Evolutionary conservation across 139 green algal species (phyloP), one percentile per base, ranked within the genome.

Genomic region (Tetraselmis striata): DNA sequence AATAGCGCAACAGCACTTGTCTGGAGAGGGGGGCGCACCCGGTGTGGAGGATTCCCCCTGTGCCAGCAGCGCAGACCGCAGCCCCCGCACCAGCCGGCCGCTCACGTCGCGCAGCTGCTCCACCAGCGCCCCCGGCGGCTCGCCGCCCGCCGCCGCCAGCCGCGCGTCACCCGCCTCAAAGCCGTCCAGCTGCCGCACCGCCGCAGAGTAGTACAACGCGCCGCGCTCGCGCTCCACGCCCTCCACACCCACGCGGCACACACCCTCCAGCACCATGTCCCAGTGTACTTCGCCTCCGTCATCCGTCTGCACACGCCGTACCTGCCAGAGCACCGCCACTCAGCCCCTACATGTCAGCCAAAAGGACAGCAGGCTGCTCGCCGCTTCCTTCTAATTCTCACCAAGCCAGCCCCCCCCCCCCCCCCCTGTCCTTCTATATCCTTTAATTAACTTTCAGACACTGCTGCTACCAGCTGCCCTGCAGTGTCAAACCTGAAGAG

Each of bases 221-320:
- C 24, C 77, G 25, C 45, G 23, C 28, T 76, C 59, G 28, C 23
- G 2, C 1, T 31, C 59, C 32, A 77, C 22, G 18, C 77, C 77
- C 28, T 18, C 45, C 45, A 67, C 45, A 5, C 18, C 18, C 11
- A 92, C 77, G 25, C 88, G 84, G 76, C 82, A 88, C 58, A 87
- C 76, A 5, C 87, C 87, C 75, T 92, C 88, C 59, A 92, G 75
- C 32, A 87, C 79, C 29, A 92, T 31, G 2, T 87, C 77, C 85
- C 86, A 89, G 27, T 67, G 18, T 18, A 67, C 45, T 18, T 67
- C 45, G 11, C 5, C 45, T 18, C 45, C 45, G 18, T 87, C 86
- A 28, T 80, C 85, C 78, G 81, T 86, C 88, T 91, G 85, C 58
- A 86, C 30, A 31, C 59, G 32, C 28, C 45, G n/a, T 32, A 67